Base-by-base conservation (phyloP, 2,329 filamentous ascomycete genomes). In the Hypoxylon sp. region DNA sequence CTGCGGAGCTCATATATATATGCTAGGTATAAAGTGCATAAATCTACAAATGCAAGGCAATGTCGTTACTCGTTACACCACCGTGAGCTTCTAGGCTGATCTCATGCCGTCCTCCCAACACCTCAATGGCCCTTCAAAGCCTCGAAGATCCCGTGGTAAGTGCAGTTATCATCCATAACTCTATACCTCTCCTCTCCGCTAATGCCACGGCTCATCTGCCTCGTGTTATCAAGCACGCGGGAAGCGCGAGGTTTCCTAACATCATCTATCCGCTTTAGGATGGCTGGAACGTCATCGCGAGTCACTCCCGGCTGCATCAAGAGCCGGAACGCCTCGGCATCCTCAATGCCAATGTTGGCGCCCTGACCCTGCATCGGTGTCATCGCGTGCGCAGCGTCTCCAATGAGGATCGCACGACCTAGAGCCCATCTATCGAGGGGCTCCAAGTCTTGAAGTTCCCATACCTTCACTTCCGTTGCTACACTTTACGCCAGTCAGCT, bases 391-490 rank as follows among this genome's bases (percentile, higher is more conserved):
- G 71, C 70, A 0, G 72, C 72, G 25, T 74, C 72, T 12, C 71
- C 72, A 37, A 73, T 72, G 23, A 74, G 67, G n/a, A 74, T 71
- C 21, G 72, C 63, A 4, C 70, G 70, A 6, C 72, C 71, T 8
- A 47, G 45, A 16, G 53, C 59, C 72, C 72, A 74, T 3, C 61
- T 69, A 6, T 71, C 68, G 8, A 74, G 63, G 7, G 70, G 68
- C 19, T 73, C 69, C 21, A 73, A 52, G 39, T 74, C 71, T 25
- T 71, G 71, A 8, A 74, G 71, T n/a, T 74, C 68, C 71, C 72
- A 73, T 8, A 71, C 19, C 64, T 74, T 74, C 1, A 72, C 65
- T 57, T 73, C 67, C 4, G 66, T 61, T 16, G 67, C 65, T 23
- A 65, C 70, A 4, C 71, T 73, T 23, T 2, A n/a, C 14, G 14